Conservation (phyloP, 805 yeast species). For the Spencermartinsiella europaea region DNA sequence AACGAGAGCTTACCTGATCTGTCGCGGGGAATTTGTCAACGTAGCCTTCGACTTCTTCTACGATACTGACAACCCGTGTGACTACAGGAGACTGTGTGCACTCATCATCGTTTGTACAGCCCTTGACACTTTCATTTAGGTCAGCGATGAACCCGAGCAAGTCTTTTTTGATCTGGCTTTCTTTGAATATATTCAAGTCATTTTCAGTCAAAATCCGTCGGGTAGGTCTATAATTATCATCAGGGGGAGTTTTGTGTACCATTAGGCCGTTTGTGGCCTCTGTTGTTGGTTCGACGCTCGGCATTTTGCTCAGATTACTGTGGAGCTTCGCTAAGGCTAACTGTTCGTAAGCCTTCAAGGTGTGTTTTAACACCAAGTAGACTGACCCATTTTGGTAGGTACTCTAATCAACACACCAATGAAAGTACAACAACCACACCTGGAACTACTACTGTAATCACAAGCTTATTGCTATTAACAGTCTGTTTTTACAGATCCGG, state of each 20-base stretch:
- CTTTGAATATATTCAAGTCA: constrained; percentile 61
- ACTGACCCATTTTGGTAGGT: too few relatives aligned
- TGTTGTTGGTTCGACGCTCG: background rate
- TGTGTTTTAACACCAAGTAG: too few relatives aligned
- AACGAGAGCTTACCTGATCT: constrained; percentile 64
- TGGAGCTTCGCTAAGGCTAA: background rate
- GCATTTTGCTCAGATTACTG: background rate
- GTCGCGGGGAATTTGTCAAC: constrained; percentile 62
- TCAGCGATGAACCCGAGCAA: constrained; percentile 50
- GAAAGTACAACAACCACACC: too few relatives aligned
- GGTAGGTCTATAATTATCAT: constrained; percentile 14
- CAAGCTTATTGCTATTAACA: too few relatives aligned
- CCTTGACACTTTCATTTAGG: constrained; percentile 61
- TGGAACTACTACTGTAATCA: too few relatives aligned
- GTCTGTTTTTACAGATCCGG: too few relatives aligned
- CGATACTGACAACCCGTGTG: constrained; percentile 33
- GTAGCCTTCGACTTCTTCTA: constrained; percentile 43
- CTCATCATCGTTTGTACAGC: constrained; percentile 48
- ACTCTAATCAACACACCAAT: too few relatives aligned
- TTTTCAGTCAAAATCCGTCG: constrained; percentile 49
- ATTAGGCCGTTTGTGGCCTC: background rate
- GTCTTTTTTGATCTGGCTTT: constrained; percentile 44
- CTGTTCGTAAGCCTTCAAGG: background rate
- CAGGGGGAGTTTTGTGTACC: too few relatives aligned
- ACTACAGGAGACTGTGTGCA: constrained; percentile 32